Conservation (phyloP, 331 rosid species). For the Malus hybrid region DNA sequence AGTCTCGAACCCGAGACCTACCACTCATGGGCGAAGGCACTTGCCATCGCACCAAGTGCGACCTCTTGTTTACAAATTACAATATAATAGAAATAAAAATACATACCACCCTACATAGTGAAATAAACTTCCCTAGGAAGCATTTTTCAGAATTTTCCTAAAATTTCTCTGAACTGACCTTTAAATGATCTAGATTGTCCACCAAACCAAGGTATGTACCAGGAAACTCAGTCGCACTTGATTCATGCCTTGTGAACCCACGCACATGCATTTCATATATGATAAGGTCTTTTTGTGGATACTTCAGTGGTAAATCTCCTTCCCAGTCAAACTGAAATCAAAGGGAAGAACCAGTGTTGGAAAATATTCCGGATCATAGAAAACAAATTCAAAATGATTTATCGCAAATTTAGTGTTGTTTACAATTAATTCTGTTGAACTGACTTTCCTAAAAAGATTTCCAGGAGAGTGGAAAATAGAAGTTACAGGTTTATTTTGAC, state of each 20-base stretch:
- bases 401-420: background rate
- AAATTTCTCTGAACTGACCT: slow-evolving; percentile 41
- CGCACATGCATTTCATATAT: slow-evolving; percentile 95
- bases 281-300: slow-evolving; percentile 76
- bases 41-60: no score
- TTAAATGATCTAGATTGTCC: slow-evolving; percentile 85
- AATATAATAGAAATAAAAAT: background rate
- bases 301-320: slow-evolving; percentile 84
- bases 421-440: background rate
- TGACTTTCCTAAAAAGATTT: background rate
- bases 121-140: slow-evolving; percentile 2
- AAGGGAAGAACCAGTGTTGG: background rate
- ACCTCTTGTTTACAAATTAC: background rate
- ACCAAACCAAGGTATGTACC: slow-evolving; percentile 94
- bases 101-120: background rate
- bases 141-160: background rate
- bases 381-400: background rate
- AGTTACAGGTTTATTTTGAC: background rate
- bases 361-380: background rate
- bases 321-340: slow-evolving; percentile 90
- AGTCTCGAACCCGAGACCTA: no score
- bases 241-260: slow-evolving; percentile 87
- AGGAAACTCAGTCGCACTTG: slow-evolving; percentile 61
- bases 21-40: no score
- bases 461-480: background rate